Conservation (phyloP, 306 rosid genomes). For the Acacia crassicarpa region DNA sequence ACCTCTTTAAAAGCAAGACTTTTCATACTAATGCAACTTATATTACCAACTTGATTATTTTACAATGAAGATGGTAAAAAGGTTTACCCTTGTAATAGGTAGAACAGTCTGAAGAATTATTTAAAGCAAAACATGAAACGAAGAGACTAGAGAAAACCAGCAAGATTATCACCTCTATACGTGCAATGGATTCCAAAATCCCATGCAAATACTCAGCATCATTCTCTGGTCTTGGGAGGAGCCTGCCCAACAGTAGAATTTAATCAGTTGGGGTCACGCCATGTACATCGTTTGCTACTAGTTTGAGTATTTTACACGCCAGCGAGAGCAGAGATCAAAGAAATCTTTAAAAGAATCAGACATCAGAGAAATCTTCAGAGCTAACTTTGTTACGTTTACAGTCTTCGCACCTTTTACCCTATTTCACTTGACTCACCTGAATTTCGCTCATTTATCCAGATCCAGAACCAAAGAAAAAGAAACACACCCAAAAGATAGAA, state of each 20-base stretch:
- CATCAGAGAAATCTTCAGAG: not conserved
- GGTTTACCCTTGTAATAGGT: not conserved
- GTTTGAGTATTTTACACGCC: not conserved
- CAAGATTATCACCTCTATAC: slow-evolving; percentile 68
- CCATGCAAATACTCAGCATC: slow-evolving; percentile 82
- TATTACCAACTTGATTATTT: not conserved
- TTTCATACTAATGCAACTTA: not conserved
- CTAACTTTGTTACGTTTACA: not conserved
- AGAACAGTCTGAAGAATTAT: not conserved
- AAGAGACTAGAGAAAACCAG: not conserved
- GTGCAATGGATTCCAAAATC: slow-evolving; percentile 88
- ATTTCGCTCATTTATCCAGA: not conserved
- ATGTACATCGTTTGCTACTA: not conserved
- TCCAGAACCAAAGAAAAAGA: not conserved
- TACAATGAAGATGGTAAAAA: not conserved
- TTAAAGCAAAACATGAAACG: not conserved
- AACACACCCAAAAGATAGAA: not conserved
- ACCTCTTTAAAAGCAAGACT: not conserved
- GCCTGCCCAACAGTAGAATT: slow-evolving; percentile 47
- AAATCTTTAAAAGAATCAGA: not conserved
- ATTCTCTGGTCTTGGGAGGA: slow-evolving; percentile 82
- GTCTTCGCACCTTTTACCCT: slow-evolving; percentile 5
- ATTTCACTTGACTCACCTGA: not conserved
- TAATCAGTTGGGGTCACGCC: slow-evolving; percentile 13
- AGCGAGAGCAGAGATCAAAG: not conserved